Percentiles rank a stretch among this genome's conserved stretches.
Conservation (phyloP, 352 stramenopile species). For the Pythium guiyangense region DNA sequence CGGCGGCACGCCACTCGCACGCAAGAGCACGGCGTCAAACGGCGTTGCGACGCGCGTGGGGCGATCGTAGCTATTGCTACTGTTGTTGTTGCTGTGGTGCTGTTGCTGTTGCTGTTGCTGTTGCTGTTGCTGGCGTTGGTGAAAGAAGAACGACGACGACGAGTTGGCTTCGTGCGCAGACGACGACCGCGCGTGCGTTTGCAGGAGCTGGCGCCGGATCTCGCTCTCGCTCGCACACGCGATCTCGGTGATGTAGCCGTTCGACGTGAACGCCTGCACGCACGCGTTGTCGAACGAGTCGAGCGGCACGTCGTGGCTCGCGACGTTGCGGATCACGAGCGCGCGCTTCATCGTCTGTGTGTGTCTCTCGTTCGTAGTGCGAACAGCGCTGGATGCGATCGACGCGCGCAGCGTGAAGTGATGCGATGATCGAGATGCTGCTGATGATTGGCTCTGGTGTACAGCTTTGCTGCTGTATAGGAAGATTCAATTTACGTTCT, state of each 20-base stretch:
- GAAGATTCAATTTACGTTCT: too few relatives aligned
- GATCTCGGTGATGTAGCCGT: conserved; percentile 71
- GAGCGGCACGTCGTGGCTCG: conserved; percentile 65
- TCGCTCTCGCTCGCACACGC: conserved; percentile 55
- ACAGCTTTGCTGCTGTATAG: too few relatives aligned
- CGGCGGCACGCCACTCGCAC: conserved; percentile 48
- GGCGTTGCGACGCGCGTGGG: conserved; percentile 13
- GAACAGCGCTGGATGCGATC: conserved; percentile 30
- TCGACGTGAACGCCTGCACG: conserved; percentile 59
- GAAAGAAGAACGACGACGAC: too few relatives aligned
- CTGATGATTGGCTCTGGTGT: too few relatives aligned
- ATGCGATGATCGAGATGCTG: too few relatives aligned
- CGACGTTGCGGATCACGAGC: conserved; percentile 74
- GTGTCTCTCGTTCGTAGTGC: not conserved
- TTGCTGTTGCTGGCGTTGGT: conserved; percentile 17
- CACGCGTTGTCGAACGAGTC: conserved; percentile 76
- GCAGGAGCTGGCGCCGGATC: conserved; percentile 53
- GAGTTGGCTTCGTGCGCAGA: too few relatives aligned
- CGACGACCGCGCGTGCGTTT: conserved; percentile 31
- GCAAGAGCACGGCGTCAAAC: conserved; percentile 68
- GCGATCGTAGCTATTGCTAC: not conserved
- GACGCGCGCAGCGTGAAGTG: conserved; percentile 1
- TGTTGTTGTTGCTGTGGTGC: not conserved
- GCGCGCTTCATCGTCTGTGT: conserved; percentile 58
- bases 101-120: conserved; percentile 10